Conservation (phyloP, 352 stramenopile genomes). For the Pythium guiyangense region DNA sequence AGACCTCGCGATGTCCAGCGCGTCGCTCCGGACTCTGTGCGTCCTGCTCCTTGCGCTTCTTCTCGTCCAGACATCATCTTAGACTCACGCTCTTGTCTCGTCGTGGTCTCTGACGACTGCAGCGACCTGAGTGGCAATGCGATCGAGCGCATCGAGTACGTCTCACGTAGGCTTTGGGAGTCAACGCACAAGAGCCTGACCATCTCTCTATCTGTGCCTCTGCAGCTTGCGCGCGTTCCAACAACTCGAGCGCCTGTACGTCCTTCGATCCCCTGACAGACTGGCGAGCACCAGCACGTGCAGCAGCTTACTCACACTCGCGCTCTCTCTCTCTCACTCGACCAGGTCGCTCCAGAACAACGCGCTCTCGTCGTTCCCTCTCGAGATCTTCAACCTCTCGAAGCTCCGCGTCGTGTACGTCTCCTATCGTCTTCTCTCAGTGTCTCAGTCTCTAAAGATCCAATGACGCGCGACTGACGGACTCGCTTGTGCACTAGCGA, state of each 20-base stretch:
- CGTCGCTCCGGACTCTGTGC: conserved; percentile 9
- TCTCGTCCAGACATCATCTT: too few relatives aligned
- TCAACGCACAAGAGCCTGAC: too few relatives aligned
- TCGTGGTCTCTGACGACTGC: background rate
- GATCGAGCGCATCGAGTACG: conserved; percentile 10
- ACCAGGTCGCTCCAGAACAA: conserved; percentile 21
- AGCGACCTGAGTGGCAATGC: conserved; percentile 13
- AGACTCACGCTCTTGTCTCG: background rate
- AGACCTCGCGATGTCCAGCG: background rate
- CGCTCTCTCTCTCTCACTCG: background rate
- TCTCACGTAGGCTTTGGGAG: too few relatives aligned
- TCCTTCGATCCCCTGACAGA: background rate
- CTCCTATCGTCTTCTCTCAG: too few relatives aligned
- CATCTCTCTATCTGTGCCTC: too few relatives aligned
- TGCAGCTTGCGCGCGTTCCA: conserved; percentile 8
- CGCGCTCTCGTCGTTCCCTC: conserved; percentile 12
- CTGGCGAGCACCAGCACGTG: too few relatives aligned
- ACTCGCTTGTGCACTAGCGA: conserved; percentile 12
- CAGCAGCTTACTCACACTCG: too few relatives aligned
- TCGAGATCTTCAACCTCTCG: conserved; percentile 13
- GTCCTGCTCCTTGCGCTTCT: too few relatives aligned
- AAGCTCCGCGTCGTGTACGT: conserved; percentile 14
- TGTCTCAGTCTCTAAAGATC: too few relatives aligned
- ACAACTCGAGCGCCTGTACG: conserved; percentile 16
- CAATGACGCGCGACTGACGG: too few relatives aligned